These are phyloP conservation scores for Phaeotremella fagi DNA, from an alignment of 768 basidiomycete species.

Conservation along the genomic window DNA sequence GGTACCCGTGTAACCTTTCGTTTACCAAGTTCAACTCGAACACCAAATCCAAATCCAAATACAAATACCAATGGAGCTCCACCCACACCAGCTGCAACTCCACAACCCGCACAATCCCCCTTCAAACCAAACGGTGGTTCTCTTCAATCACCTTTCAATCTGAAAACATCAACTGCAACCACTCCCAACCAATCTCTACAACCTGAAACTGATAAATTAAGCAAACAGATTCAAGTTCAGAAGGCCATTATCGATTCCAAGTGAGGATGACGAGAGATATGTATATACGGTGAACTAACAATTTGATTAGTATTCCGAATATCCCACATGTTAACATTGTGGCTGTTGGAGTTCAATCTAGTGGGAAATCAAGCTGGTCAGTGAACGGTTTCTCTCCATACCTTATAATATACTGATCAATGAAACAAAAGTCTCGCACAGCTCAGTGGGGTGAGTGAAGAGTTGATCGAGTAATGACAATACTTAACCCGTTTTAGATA, in stretches of 20 bases:
- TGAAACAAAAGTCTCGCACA: conserved; percentile 1
- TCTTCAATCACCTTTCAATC: not conserved
- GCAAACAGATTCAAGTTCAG: not conserved
- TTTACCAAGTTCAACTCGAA: too few species aligned
- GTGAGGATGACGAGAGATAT: too few species aligned
- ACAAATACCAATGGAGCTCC: too few species aligned
- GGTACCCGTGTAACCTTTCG: too few species aligned
- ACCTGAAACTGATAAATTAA: too few species aligned
- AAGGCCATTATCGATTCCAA: not conserved
- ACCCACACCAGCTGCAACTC: too few species aligned
- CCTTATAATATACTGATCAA: not conserved
- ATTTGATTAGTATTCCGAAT: too few species aligned
- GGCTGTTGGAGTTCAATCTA: conserved; percentile 19
- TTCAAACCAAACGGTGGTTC: too few species aligned
- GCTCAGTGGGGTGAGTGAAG: not conserved
- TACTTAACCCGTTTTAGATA: conserved; percentile 2
- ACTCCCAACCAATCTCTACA: too few species aligned
- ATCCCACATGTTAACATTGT: conserved; percentile 1
- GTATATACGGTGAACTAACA: too few species aligned
- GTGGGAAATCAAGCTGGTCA: conserved; percentile 27
- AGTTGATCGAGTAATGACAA: not conserved
- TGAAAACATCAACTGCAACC: not conserved
- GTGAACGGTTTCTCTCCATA: not conserved
- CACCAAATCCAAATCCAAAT: too few species aligned
- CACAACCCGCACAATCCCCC: too few species aligned